These are phyloP conservation scores for Luffa aegyptiaca DNA, from an alignment of 306 rosid genomes.

Conservation along the genomic window DNA sequence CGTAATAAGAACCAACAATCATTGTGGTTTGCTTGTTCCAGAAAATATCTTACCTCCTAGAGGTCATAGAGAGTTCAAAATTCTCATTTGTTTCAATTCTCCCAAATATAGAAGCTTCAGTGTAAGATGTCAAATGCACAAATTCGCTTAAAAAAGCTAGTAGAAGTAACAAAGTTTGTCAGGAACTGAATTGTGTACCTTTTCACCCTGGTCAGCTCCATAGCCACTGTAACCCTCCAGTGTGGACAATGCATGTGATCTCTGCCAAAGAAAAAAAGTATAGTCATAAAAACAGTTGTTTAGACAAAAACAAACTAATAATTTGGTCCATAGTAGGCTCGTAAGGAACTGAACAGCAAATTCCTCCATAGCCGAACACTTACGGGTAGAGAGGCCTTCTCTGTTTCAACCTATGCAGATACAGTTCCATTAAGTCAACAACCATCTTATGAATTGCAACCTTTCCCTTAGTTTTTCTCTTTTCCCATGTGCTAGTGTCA, in stretches of 20 bases:
- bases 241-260: slow-evolving; percentile 64
- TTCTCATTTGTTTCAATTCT: background rate
- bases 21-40: no score
- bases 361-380: slow-evolving; percentile 32
- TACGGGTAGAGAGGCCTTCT: slow-evolving; percentile 66
- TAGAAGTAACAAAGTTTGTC: background rate
- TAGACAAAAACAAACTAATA: background rate
- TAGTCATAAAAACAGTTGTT: background rate
- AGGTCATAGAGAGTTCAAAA: no score
- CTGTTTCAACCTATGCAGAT: slow-evolving; percentile 83
- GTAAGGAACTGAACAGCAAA: slow-evolving; percentile 59
- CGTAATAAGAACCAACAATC: no score
- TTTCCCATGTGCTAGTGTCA: slow-evolving; percentile 75
- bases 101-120: background rate
- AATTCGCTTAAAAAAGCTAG: background rate
- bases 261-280: slow-evolving; percentile 34
- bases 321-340: slow-evolving; percentile 70
- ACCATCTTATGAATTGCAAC: slow-evolving; percentile 96
- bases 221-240: slow-evolving; percentile 91
- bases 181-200: slow-evolving; percentile 32
- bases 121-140: background rate
- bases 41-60: no score
- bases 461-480: slow-evolving; percentile 70
- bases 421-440: slow-evolving; percentile 93
- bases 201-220: slow-evolving; percentile 97